Base-by-base conservation (phyloP, 2,329 filamentous ascomycete species). In the Ophiosphaerella korrae region DNA sequence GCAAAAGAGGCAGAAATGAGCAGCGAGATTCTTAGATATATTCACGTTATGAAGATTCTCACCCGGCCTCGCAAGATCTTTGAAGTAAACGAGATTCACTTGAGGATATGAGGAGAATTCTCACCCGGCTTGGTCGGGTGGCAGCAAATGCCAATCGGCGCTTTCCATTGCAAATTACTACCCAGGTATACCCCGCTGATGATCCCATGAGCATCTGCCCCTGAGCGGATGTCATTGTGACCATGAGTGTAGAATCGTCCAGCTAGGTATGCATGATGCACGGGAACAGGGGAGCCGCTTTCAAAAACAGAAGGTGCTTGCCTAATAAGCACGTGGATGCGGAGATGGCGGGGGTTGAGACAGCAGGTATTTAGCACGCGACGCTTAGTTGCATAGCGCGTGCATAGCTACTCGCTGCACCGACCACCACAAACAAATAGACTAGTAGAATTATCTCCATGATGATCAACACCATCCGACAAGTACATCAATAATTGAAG, bases 111-210 rank as follows among this genome's bases (percentile, higher is more conserved):
- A 21, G 18, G 18, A 21, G 18, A 21, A 21, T 21, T 21, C 18
- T 4, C 18, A 21, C 18, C 18, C 18, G 46, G 45, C 48, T 43
- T 32, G 38, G 18, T 21, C 18, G 18, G 18, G 18, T 21, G 18
- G 18, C 18, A 21, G 18, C 18, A 21, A 21, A 21, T 4, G 18
- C 18, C 18, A 48, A 53, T 52, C 48, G 52, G 53, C 53, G 47
- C 50, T 57, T 58, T 51, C 55, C 45, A 47, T 53, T 62, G 50
- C 48, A 56, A 53, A 50, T 64, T 53, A 39, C 53, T 53, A 21
- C 18, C 18, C 18, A 21, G 18, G 18, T 21, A 38, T 66, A 67
- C 70, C 68, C 68, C 70, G 67, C 70, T 54, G 59, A 57, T 60
- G 60, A 64, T 61, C 57, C 46, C 55, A 59, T 58, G 51, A 49